Evolutionary conservation across 768 basidiomycete species (phyloP), one percentile per base, ranked within the genome.

Genomic region (Serendipita sp.): DNA sequence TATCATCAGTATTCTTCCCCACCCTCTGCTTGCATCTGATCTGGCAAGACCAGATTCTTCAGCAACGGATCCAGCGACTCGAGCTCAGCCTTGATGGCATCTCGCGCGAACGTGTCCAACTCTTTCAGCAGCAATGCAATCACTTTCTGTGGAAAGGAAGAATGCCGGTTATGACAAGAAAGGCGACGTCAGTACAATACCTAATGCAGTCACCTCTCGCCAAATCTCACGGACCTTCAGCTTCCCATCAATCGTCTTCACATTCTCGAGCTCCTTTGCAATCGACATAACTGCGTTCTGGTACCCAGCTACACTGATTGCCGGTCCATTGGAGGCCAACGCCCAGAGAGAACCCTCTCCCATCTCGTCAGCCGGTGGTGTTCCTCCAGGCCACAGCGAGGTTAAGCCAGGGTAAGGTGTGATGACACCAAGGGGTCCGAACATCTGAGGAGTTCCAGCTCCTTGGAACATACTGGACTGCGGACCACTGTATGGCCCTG

Each of bases 371-470:
- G 71, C 67, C 62, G 68, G 69, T 68, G 36, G 67, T 63, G 13
- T 73, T 33, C 63, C 74, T 6, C 81, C 76, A 2, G 73, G 67
- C 72, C 91, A 88, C 44, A 90, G 76, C 71, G 90, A 90, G 0
- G 87, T 87, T 27, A 90, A 86, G 63, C 88, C 88, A 2, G 88
- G 88, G 70, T 88, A 85, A 1, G 88, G 87, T 3, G 86, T 80
- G 34, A 90, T 79, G 11, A 83, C 74, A 15, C 87, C 87, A 13
- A 90, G 76, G 13, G 87, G 86, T 2, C 80, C 80, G 66, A 87
- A 85, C 83, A 86, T 87, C 75, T 87, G 85, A 62, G 86, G 80
- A 10, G 55, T 60, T 33, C 55, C 55, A 31, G 55, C 55, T 31
- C 55, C 55, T 8, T 60, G 55, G 55, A 37, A 60, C 27, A 60